These are phyloP conservation scores for Achlya hypogyna DNA, from an alignment of 352 stramenopile genomes.

Conservation along the genomic window DNA sequence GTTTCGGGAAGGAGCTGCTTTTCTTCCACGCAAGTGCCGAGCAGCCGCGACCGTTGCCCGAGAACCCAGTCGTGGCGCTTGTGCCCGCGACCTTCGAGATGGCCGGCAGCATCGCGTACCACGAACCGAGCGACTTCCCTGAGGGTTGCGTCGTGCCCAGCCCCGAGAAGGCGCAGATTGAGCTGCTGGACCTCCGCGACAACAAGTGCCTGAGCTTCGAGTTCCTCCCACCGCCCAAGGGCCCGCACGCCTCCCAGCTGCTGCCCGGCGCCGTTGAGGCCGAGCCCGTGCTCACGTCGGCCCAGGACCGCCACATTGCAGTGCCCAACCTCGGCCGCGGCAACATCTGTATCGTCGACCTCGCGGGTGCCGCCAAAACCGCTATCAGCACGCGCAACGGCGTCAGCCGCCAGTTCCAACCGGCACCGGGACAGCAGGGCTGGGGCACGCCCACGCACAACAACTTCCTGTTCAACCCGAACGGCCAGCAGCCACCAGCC, in stretches of 20 bases:
- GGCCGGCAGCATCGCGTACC: slow-evolving; percentile 51
- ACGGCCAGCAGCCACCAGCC: slow-evolving; percentile 6
- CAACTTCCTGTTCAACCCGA: background rate
- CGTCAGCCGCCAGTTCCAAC: slow-evolving; percentile 17
- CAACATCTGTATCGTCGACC: slow-evolving; percentile 80
- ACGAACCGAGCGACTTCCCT: slow-evolving; percentile 63
- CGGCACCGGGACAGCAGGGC: background rate
- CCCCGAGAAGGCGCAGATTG: slow-evolving; percentile 56
- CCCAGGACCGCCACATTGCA: slow-evolving; percentile 54
- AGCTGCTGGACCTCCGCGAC: slow-evolving; percentile 72
- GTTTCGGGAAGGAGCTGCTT: slow-evolving; percentile 71
- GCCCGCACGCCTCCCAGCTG: slow-evolving; percentile 43
- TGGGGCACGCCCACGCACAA: slow-evolving; percentile 1
- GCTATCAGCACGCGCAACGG: slow-evolving; percentile 50
- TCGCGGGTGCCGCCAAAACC: slow-evolving; percentile 41
- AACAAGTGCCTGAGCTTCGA: slow-evolving; percentile 83
- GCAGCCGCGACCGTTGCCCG: slow-evolving; percentile 29
- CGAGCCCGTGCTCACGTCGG: slow-evolving; percentile 36
- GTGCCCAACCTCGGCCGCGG: slow-evolving; percentile 76
- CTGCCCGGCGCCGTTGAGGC: slow-evolving; percentile 41
- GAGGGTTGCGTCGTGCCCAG: slow-evolving; percentile 66
- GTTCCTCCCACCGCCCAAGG: slow-evolving; percentile 47
- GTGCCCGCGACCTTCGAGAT: slow-evolving; percentile 25
- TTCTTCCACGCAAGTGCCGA: slow-evolving; percentile 69
- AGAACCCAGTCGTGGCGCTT: slow-evolving; percentile 16